These are phyloP conservation scores for Carex littledalei DNA, from an alignment of 176 grass and related monocot genomes.

Conservation along the genomic window DNA sequence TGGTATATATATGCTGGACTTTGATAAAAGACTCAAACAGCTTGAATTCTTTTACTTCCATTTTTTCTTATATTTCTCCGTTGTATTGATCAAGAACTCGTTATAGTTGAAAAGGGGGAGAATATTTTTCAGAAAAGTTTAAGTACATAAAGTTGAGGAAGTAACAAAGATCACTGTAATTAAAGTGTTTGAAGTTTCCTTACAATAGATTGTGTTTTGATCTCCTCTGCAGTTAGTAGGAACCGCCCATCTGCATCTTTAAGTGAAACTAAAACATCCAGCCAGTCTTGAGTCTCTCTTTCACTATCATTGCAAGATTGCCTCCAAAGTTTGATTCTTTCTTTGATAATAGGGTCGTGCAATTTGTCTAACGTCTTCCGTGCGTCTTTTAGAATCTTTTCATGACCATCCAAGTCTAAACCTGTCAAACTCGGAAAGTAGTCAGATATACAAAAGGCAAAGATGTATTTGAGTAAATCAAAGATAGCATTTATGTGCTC, in stretches of 20 bases:
- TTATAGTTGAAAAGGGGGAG: too few relatives aligned
- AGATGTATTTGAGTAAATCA: too few relatives aligned
- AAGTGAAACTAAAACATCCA: constrained; percentile 19
- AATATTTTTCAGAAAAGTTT: not conserved
- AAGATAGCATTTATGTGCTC: too few relatives aligned
- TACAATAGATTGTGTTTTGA: constrained; percentile 19
- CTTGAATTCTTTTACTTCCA: not conserved
- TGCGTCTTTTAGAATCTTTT: too few relatives aligned
- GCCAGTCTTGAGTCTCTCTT: not conserved
- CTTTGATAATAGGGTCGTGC: too few relatives aligned
- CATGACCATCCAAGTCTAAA: constrained; percentile 36
- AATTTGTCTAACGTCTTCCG: too few relatives aligned
- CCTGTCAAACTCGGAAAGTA: constrained; percentile 24
- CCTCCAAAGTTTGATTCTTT: too few relatives aligned
- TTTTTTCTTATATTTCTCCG: not conserved
- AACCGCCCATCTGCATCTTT: not conserved
- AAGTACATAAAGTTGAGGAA: not conserved
- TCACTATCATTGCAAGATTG: too few relatives aligned
- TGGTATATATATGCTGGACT: too few relatives aligned
- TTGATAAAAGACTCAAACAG: too few relatives aligned
- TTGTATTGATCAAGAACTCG: too few relatives aligned
- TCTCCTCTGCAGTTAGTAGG: constrained; percentile 7
- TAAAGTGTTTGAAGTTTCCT: not conserved
- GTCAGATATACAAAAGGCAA: too few relatives aligned
- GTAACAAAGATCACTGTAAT: not conserved